These are phyloP conservation scores for Nannochloropsis salina DNA, from an alignment of 108 stramenopile species.

Conservation along the genomic window DNA sequence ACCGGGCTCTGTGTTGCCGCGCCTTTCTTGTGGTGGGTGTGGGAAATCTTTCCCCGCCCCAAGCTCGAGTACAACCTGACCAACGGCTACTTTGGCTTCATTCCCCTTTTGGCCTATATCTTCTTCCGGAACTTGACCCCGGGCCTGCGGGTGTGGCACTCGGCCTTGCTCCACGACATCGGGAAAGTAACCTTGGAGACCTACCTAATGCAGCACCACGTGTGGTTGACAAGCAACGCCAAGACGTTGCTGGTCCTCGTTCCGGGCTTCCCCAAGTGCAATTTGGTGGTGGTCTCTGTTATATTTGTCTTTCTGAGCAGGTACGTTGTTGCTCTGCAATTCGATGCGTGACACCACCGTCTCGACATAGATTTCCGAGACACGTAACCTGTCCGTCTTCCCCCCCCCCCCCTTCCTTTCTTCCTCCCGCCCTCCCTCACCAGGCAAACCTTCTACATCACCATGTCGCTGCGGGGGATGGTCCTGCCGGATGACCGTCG, in stretches of 20 bases:
- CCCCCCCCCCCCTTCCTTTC: not conserved
- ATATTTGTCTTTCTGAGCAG: constrained; percentile 3
- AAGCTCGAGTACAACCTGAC: constrained; percentile 84
- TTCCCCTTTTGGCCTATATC: constrained; percentile 84
- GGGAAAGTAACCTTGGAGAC: constrained; percentile 96
- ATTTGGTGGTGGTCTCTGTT: not conserved
- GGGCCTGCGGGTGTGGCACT: constrained; percentile 64
- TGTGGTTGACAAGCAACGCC: constrained; percentile 75
- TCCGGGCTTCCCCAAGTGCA: constrained; percentile 28
- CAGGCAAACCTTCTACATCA: constrained; percentile 29
- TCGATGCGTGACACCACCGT: too few relatives aligned
- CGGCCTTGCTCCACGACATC: constrained; percentile 76
- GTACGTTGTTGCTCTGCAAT: not conserved
- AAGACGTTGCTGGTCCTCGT: constrained; percentile 56
- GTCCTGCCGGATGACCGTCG: constrained; percentile 49
- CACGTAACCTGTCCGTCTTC: too few relatives aligned
- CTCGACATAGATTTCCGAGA: too few relatives aligned
- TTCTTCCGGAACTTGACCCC: constrained; percentile 88
- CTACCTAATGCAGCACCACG: constrained; percentile 96
- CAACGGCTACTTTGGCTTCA: constrained; percentile 88
- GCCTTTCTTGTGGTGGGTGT: constrained; percentile 65
- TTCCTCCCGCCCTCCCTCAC: not conserved
- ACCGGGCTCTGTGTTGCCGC: constrained; percentile 58
- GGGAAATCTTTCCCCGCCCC: constrained; percentile 63
- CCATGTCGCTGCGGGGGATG: constrained; percentile 58